phyloP scores from a whole-genome alignment of 2,329 filamentous ascomycete species.

The Penicillium sp. region DNA sequence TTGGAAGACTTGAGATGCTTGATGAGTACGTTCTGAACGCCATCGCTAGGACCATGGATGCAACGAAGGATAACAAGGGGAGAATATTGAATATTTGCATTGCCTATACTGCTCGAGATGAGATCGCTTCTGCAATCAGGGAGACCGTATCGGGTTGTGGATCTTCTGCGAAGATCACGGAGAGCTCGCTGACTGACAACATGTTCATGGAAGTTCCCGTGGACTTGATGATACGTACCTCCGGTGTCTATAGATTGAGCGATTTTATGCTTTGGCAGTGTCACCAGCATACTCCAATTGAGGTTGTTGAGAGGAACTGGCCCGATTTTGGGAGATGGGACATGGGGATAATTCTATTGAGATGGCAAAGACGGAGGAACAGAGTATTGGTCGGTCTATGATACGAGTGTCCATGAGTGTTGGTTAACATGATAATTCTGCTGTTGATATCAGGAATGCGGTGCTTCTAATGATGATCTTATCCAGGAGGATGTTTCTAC shows the following conservation, averaged over 20 bases:
- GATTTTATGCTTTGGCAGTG: slow-evolving; percentile 6
- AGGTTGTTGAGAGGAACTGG: slow-evolving; percentile 2
- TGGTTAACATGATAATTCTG: background rate
- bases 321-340: background rate
- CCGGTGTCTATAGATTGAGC: background rate
- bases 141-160: background rate
- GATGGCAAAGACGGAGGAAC: background rate
- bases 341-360: background rate
- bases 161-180: background rate
- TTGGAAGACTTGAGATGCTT: background rate
- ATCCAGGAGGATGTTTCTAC: background rate
- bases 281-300: background rate
- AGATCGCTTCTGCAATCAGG: background rate
- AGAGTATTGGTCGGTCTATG: background rate
- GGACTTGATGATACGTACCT: background rate
- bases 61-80: background rate
- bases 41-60: background rate
- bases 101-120: background rate
- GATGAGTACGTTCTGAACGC: background rate
- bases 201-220: background rate
- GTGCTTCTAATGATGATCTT: background rate
- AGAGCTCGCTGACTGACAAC: background rate
- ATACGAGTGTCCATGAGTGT: background rate
- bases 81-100: background rate
- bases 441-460: background rate